Evolutionary conservation across 768 basidiomycete species (phyloP).

Genomic region (Mycena latifolia): DNA sequence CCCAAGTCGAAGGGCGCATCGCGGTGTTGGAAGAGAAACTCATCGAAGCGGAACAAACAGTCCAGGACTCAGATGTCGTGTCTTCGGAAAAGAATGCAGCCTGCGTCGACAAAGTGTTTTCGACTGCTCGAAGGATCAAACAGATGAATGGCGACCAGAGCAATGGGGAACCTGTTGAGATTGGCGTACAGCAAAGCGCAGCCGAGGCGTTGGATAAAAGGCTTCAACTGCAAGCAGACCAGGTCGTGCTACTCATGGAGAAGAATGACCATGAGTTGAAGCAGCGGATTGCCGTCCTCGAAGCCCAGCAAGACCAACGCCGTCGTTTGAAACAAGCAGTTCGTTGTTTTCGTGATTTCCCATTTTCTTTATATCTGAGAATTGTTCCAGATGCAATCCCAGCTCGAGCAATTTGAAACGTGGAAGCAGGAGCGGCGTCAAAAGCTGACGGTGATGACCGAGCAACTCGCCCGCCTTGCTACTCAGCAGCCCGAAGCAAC

Average conservation of each 20-base stretch:
- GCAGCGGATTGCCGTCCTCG: neutral
- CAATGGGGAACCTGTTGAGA: neutral
- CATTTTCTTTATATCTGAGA: neutral
- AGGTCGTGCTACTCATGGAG: neutral
- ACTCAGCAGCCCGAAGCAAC: neutral
- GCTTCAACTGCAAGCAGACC: neutral
- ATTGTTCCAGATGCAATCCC: slow-evolving; percentile 18
- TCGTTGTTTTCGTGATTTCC: neutral
- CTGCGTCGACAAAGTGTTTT: slow-evolving; percentile 9
- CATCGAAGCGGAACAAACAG: neutral
- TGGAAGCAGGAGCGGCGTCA: slow-evolving; percentile 4
- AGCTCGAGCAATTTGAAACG: slow-evolving; percentile 9
- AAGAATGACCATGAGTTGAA: neutral
- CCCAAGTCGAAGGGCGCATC: slow-evolving; percentile 1
- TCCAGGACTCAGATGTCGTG: neutral
- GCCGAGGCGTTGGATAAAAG: neutral
- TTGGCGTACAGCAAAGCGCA: neutral
- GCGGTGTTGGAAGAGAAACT: slow-evolving; percentile 3
- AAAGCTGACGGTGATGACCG: neutral
- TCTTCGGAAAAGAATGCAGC: neutral
- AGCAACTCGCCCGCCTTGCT: slow-evolving; percentile 2
- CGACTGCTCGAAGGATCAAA: neutral
- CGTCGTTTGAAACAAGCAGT: slow-evolving; percentile 4
- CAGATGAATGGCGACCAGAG: neutral
- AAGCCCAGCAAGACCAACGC: neutral